These are phyloP conservation scores for Barnettozyma sp. DNA, from an alignment of 805 yeast genomes.

Conservation along the genomic window DNA sequence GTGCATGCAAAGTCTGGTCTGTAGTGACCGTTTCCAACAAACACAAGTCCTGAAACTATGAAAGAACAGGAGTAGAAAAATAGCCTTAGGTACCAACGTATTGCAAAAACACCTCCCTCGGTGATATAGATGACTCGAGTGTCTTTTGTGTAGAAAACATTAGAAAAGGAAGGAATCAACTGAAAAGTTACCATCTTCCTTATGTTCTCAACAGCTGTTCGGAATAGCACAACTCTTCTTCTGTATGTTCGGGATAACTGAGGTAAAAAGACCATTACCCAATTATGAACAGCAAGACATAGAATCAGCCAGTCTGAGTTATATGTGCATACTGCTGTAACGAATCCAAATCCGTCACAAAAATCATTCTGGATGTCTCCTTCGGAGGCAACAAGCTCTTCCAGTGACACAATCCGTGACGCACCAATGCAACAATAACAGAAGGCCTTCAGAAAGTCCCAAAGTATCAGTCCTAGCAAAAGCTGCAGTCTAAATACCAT, in stretches of 20 bases:
- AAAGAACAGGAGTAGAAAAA: not conserved
- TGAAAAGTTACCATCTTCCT: not conserved
- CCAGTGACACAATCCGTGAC: not conserved
- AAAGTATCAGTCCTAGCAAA: constrained; percentile 13
- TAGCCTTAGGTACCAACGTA: constrained; percentile 4
- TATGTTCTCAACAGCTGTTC: constrained; percentile 5
- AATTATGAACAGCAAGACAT: constrained; percentile 18
- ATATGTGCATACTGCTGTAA: constrained; percentile 9
- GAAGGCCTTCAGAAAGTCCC: constrained; percentile 18
- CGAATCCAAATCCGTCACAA: constrained; percentile 19
- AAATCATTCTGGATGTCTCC: constrained; percentile 1
- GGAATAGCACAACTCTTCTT: constrained; percentile 9
- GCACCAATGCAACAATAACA: constrained; percentile 6
- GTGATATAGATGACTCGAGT: constrained; percentile 6
- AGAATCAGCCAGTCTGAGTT: constrained; percentile 17
- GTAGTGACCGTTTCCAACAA: constrained; percentile 11
- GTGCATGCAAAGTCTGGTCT: constrained; percentile 14
- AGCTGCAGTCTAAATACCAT: constrained; percentile 19
- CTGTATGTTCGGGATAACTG: constrained; percentile 7
- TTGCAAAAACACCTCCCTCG: constrained; percentile 22
- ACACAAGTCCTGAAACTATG: constrained; percentile 11
- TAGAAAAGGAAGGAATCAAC: not conserved
- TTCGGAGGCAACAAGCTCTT: not conserved
- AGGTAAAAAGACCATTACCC: constrained; percentile 16
- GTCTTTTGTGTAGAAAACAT: not conserved